A percentile compares a stretch with the other conserved stretches of the same genome.
phyloP scores from a whole-genome alignment of 441 rosid genomes.

The Kokia cookei region DNA sequence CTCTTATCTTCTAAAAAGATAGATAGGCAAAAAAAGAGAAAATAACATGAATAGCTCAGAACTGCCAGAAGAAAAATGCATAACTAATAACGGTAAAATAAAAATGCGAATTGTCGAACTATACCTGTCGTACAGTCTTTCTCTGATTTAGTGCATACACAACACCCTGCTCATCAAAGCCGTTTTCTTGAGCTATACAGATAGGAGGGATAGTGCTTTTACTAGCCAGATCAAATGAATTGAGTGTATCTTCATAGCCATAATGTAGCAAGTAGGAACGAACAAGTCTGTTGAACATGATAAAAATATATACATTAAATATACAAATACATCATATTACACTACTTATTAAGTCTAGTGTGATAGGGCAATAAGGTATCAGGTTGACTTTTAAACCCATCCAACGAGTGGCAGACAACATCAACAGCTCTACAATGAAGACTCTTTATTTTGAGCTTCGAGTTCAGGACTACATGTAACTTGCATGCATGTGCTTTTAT shows the following conservation, averaged over 20 bases:
- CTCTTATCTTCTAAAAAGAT: not conserved
- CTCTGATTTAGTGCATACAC: conserved; percentile 71
- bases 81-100: not conserved
- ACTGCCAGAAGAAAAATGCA: not conserved
- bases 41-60: not conserved
- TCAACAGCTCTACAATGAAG: not conserved
- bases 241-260: conserved; percentile 88
- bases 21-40: not conserved
- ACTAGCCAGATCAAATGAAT: conserved; percentile 78
- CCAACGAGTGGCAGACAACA: not conserved
- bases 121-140: conserved; percentile 77
- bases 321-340: not conserved
- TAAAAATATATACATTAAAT: not conserved
- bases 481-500: not conserved
- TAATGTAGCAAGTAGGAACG: conserved; percentile 86
- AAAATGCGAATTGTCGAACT: not conserved
- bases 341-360: not conserved
- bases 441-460: not conserved
- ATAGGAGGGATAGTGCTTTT: conserved; percentile 71
- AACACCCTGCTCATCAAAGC: conserved; percentile 51
- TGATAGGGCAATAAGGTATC: not conserved
- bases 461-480: not conserved
- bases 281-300: conserved; percentile 57
- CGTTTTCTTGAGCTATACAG: conserved; percentile 52
- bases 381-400: not conserved